Evolutionary conservation across 495 filamentous ascomycete species (phyloP).

Genomic region (Aspergillus ostianus): DNA sequence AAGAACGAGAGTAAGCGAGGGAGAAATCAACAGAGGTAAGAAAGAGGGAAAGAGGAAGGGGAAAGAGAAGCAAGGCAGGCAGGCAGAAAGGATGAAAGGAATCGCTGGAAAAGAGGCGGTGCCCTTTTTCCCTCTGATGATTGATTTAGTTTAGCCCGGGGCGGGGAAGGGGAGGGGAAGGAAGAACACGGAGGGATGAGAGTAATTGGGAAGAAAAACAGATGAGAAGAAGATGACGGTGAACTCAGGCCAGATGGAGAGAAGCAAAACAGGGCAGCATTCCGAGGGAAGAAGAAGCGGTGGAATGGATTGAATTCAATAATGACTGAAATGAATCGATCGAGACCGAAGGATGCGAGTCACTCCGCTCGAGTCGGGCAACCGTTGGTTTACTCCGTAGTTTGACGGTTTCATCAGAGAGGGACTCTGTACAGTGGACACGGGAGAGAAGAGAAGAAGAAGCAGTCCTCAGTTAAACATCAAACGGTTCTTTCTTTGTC

Average conservation of each 20-base stretch:
- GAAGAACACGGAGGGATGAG: background rate
- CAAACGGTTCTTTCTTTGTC: too few species aligned
- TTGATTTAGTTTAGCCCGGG: background rate
- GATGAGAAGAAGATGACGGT: background rate
- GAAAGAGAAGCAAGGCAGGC: too few species aligned
- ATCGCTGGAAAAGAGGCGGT: slow-evolving; percentile 8
- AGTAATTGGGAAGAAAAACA: slow-evolving; percentile 8
- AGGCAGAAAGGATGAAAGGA: slow-evolving; percentile 8
- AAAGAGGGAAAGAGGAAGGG: slow-evolving; percentile 4
- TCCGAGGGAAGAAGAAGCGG: background rate
- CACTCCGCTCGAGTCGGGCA: too few species aligned
- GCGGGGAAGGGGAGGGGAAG: background rate
- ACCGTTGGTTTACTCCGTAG: too few species aligned
- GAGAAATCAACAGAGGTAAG: slow-evolving; percentile 15
- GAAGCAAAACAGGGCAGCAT: background rate
- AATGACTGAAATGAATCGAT: too few species aligned
- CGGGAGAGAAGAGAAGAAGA: too few species aligned
- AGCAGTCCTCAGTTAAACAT: too few species aligned
- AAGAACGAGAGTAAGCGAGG: slow-evolving; percentile 13
- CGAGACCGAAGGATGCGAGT: too few species aligned
- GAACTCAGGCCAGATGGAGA: background rate
- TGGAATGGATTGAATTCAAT: background rate
- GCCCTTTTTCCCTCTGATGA: background rate
- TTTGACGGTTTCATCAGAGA: too few species aligned
- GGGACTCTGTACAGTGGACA: too few species aligned